Evolutionary conservation across 805 yeast genomes (phyloP).

Genomic region (Kazachstania viticola): DNA sequence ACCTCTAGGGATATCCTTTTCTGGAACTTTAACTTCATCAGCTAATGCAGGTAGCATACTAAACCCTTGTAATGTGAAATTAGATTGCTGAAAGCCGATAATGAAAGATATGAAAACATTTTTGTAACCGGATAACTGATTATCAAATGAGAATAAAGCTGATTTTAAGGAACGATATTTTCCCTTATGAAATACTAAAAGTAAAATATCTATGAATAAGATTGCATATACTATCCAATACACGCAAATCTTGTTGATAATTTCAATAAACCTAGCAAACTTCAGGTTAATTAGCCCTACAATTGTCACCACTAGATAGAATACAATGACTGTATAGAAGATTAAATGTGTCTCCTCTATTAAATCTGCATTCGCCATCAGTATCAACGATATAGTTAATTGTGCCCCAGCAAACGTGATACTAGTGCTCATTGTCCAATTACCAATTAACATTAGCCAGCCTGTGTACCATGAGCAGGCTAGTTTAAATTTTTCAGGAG

Average conservation of each 20-base stretch:
- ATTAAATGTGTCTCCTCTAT: constrained; percentile 39
- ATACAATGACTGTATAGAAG: constrained; percentile 42
- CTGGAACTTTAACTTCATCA: constrained; percentile 72
- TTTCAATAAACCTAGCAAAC: constrained; percentile 48
- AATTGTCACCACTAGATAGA: constrained; percentile 41
- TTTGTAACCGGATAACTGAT: constrained; percentile 59
- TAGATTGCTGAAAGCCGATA: constrained; percentile 68
- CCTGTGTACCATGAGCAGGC: constrained; percentile 69
- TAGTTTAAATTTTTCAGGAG: constrained; percentile 44
- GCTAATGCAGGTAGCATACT: constrained; percentile 74
- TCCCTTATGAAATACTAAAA: constrained; percentile 42
- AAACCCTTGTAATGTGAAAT: constrained; percentile 72
- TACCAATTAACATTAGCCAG: constrained; percentile 62
- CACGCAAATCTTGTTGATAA: constrained; percentile 56
- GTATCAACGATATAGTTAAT: constrained; percentile 54
- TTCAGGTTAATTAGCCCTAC: constrained; percentile 55
- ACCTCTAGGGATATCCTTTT: constrained; percentile 63
- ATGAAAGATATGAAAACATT: constrained; percentile 58
- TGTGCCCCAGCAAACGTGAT: constrained; percentile 70
- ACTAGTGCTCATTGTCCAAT: constrained; percentile 67
- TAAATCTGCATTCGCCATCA: constrained; percentile 47
- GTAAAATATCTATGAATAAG: constrained; percentile 49
- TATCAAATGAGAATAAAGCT: constrained; percentile 58
- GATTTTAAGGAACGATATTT: constrained; percentile 47
- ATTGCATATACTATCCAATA: constrained; percentile 68